Conservation (phyloP, 2,329 filamentous ascomycete species). For the Trichoderma aggressivum region DNA sequence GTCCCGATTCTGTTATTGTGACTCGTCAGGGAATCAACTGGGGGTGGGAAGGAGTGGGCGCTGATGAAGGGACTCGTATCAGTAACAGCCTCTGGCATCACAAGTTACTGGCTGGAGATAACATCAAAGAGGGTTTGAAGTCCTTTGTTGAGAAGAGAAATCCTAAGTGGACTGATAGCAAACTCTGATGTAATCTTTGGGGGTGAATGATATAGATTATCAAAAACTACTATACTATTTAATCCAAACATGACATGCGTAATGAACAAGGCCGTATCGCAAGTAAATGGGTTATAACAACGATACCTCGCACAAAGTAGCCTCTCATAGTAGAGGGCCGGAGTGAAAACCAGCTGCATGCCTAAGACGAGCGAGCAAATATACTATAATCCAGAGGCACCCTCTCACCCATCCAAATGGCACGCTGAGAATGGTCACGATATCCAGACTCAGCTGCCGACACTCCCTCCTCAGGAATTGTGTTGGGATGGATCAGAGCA, state of each 20-base stretch:
- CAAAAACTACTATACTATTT: not conserved
- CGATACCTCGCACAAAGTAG: not conserved
- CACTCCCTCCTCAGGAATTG: conserved; percentile 44
- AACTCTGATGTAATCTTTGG: not conserved
- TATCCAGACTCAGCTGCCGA: conserved; percentile 33
- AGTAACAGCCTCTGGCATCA: not conserved
- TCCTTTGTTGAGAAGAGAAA: conserved; percentile 6
- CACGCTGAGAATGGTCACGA: conserved; percentile 63
- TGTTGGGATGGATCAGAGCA: conserved; percentile 80
- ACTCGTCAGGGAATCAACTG: not conserved
- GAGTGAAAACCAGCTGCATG: not conserved
- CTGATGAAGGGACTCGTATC: not conserved
- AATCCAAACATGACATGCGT: not conserved
- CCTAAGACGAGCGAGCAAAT: not conserved
- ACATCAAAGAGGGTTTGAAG: conserved; percentile 1
- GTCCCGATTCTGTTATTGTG: conserved; percentile 1
- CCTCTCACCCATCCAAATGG: conserved; percentile 71
- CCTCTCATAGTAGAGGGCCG: not conserved
- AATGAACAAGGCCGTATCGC: not conserved
- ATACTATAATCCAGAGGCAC: conserved; percentile 51
- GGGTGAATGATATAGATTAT: not conserved
- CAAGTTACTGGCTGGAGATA: not conserved
- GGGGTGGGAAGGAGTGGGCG: not conserved
- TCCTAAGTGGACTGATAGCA: conserved; percentile 3
- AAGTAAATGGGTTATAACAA: not conserved